Evolutionary conservation across 2,329 filamentous ascomycete species (phyloP).

Genomic region (Colletotrichum lindemuthianum): DNA sequence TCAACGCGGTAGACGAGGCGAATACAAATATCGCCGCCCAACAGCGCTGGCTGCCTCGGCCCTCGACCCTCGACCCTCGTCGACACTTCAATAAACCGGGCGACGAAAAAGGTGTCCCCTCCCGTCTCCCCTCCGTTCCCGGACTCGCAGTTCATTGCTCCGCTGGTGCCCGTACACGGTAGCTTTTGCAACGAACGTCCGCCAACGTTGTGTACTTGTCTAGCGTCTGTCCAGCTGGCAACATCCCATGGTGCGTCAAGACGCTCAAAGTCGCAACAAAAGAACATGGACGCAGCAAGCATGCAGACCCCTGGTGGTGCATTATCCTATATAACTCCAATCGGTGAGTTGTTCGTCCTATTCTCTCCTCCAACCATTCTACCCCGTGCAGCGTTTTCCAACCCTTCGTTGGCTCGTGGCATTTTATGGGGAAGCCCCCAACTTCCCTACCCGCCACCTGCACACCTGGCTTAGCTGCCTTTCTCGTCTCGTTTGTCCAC

Average conservation of each 20-base stretch:
- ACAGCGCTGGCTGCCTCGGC: neutral
- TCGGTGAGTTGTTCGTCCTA: constrained; percentile 59
- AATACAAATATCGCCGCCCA: constrained; percentile 15
- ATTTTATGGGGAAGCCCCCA: constrained; percentile 43
- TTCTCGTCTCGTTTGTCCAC: constrained; percentile 4
- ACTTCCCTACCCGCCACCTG: constrained; percentile 16
- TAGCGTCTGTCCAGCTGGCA: constrained; percentile 31
- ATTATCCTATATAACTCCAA: constrained; percentile 62
- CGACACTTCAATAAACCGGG: neutral
- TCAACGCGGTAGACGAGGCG: neutral
- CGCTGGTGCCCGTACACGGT: neutral
- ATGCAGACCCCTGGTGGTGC: constrained; percentile 59
- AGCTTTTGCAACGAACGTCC: constrained; percentile 17
- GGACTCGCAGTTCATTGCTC: constrained; percentile 3
- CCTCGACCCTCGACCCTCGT: constrained; percentile 2
- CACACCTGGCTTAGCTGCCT: constrained; percentile 30
- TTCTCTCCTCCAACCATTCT: constrained; percentile 56
- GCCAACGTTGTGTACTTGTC: constrained; percentile 26
- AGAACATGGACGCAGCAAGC: constrained; percentile 50
- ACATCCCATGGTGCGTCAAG: constrained; percentile 36
- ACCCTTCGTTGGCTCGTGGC: constrained; percentile 57
- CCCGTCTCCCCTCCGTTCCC: neutral
- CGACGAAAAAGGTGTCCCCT: neutral
- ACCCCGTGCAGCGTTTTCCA: constrained; percentile 56
- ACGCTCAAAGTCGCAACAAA: constrained; percentile 27